Percentiles rank a stretch among this genome's conserved stretches.
Evolutionary conservation across 1,284 basidiomycete genomes (phyloP).

Genomic region (Limonomyces culmigenus): DNA sequence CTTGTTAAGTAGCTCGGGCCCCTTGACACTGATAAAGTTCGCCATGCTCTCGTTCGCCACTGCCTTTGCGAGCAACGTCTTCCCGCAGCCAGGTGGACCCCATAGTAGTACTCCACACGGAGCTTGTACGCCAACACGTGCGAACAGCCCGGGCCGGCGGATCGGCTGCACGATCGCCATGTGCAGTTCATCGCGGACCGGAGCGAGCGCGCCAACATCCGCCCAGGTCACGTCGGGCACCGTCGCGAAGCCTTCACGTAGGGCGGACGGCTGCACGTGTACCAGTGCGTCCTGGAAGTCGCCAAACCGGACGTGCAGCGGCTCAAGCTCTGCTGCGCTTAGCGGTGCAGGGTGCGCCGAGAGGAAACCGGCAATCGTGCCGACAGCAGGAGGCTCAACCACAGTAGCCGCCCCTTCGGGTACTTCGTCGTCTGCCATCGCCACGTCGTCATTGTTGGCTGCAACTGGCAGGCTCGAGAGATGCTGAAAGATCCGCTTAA

Average conservation of each 20-base stretch:
- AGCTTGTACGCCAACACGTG: slow-evolving; percentile 99
- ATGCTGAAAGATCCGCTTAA: slow-evolving; percentile 91
- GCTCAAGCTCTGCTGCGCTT: slow-evolving; percentile 58
- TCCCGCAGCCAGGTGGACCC: slow-evolving; percentile 94
- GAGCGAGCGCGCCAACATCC: slow-evolving; percentile 98
- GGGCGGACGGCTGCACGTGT: slow-evolving; percentile 89
- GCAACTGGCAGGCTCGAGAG: too few species aligned
- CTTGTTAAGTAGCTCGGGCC: too few species aligned
- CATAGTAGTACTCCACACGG: slow-evolving; percentile 98
- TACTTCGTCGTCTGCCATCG: background rate
- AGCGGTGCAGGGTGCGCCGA: slow-evolving; percentile 72
- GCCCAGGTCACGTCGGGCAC: slow-evolving; percentile 95
- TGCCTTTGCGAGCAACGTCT: slow-evolving; percentile 89
- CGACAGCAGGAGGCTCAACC: slow-evolving; percentile 25
- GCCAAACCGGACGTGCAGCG: slow-evolving; percentile 92
- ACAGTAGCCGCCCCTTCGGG: slow-evolving; percentile 16
- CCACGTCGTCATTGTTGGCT: background rate
- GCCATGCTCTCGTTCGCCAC: slow-evolving; percentile 99
- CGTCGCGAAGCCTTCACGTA: slow-evolving; percentile 93
- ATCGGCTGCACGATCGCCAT: slow-evolving; percentile 99
- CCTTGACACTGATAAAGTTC: slow-evolving; percentile 95
- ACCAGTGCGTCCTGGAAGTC: slow-evolving; percentile 97
- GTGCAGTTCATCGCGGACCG: slow-evolving; percentile 98
- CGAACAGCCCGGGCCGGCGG: slow-evolving; percentile 99
- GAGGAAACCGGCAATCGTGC: slow-evolving; percentile 86